Conservation (phyloP, 768 basidiomycete species). For the Russula lepida region DNA sequence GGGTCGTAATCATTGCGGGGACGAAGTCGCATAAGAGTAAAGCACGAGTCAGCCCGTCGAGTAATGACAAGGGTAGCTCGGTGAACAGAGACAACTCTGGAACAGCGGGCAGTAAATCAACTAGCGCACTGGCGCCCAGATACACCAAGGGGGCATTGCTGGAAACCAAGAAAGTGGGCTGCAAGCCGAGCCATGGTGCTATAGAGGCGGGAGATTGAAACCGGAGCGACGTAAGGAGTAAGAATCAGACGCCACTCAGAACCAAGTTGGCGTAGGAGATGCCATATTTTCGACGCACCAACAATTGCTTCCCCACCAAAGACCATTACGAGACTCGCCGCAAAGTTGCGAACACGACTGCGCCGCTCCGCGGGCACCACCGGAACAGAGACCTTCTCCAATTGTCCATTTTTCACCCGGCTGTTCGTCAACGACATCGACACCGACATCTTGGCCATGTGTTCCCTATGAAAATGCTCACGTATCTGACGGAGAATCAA, state of each 20-base stretch:
- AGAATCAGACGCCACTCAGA: not conserved
- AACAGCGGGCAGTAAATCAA: constrained; percentile 13
- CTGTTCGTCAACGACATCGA: too few relatives aligned
- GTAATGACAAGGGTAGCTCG: constrained; percentile 9
- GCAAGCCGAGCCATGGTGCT: constrained; percentile 20
- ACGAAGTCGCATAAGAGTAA: constrained; percentile 20
- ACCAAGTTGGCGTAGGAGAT: not conserved
- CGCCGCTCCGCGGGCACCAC: constrained; percentile 5
- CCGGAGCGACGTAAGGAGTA: not conserved
- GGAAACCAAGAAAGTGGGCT: constrained; percentile 19
- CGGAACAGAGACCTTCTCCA: not conserved
- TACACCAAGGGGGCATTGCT: constrained; percentile 4
- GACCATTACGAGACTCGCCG: constrained; percentile 19
- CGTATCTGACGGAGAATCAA: constrained; percentile 19
- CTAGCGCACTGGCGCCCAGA: constrained; percentile 3
- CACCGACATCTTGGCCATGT: not conserved
- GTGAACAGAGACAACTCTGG: constrained; percentile 15
- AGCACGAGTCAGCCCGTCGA: constrained; percentile 21
- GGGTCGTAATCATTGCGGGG: constrained; percentile 15
- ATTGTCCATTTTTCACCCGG: not conserved
- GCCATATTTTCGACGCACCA: constrained; percentile 6
- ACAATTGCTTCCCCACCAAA: constrained; percentile 21
- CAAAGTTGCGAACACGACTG: constrained; percentile 16
- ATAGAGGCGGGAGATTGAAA: not conserved
- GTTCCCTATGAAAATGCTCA: constrained; percentile 4